phyloP scores from a whole-genome alignment of 148 eudicot species.

The Tetragonia tetragonoides region DNA sequence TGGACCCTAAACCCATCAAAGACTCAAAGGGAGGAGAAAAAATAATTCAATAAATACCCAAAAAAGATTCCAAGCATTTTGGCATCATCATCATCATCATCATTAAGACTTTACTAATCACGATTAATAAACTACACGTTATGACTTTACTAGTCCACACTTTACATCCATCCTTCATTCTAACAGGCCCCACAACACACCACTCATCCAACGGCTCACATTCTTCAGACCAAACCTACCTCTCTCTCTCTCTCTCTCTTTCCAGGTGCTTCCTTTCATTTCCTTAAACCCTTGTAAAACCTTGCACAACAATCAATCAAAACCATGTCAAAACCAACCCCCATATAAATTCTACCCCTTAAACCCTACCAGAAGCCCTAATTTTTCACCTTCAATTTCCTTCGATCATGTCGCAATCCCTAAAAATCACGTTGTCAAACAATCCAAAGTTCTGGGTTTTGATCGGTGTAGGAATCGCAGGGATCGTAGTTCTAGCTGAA shows the following conservation, averaged over 20 bases:
- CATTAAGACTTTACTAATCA: too few relatives aligned
- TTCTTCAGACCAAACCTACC: not conserved
- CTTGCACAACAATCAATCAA: constrained; percentile 28
- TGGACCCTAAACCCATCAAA: too few relatives aligned
- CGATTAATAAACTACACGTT: not conserved
- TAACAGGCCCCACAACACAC: not conserved
- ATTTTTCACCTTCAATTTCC: not conserved
- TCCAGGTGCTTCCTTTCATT: constrained; percentile 9
- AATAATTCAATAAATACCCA: not conserved
- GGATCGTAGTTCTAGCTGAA: constrained; percentile 53
- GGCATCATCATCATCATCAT: not conserved
- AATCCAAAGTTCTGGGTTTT: constrained; percentile 69
- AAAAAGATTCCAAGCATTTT: not conserved
- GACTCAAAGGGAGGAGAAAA: too few relatives aligned
- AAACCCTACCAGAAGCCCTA: not conserved
- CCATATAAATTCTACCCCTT: not conserved
- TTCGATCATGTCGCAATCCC: constrained; percentile 27
- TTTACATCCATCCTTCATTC: constrained; percentile 18
- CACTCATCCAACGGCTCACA: constrained; percentile 14
- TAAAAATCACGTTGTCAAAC: constrained; percentile 32
- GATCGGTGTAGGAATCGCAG: constrained; percentile 71
- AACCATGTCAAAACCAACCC: not conserved
- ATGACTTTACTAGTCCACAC: not conserved
- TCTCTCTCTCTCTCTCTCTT: constrained; percentile 5
- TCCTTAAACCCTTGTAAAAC: constrained; percentile 33